A percentile compares a stretch with the other conserved stretches of the same genome.
Evolutionary conservation across 2,329 filamentous ascomycete species (phyloP).

Genomic region (Karstenula rhodostoma): DNA sequence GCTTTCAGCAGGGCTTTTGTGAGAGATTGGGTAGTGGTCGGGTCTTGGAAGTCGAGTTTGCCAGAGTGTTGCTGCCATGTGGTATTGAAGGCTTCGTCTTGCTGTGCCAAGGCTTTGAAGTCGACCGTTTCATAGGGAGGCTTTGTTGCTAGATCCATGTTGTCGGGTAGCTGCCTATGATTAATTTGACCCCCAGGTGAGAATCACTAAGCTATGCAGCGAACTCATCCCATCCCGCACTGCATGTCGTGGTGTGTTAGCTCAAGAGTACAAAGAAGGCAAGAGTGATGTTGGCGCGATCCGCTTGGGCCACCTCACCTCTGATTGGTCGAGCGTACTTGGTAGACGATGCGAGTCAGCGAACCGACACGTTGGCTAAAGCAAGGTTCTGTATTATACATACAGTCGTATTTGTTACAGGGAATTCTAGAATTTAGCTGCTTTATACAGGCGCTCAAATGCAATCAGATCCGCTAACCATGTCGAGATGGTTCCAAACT

Average conservation of each 20-base stretch:
- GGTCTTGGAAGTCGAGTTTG: slow-evolving; percentile 82
- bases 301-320: slow-evolving; percentile 13
- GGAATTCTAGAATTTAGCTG: slow-evolving; percentile 2
- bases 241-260: not conserved
- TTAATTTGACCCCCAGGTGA: not conserved
- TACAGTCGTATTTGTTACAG: slow-evolving; percentile 9
- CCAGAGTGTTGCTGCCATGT: slow-evolving; percentile 55
- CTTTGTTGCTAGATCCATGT: slow-evolving; percentile 37
- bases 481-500: slow-evolving; percentile 6
- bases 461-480: slow-evolving; percentile 3
- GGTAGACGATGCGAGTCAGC: not conserved
- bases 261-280: not conserved
- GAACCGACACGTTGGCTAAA: not conserved
- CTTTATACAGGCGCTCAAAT: slow-evolving; percentile 11
- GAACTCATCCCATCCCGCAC: not conserved
- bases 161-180: not conserved
- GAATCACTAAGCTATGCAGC: not conserved
- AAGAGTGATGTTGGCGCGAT: slow-evolving; percentile 22
- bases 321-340: slow-evolving; percentile 29
- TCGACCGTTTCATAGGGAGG: slow-evolving; percentile 65
- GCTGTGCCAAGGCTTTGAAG: slow-evolving; percentile 67
- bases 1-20: slow-evolving; percentile 79
- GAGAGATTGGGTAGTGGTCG: slow-evolving; percentile 75
- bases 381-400: not conserved
- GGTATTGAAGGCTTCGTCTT: slow-evolving; percentile 67